These are phyloP conservation scores for Saccharomycopsis javanensis DNA, from an alignment of 805 yeast genomes.

Conservation along the genomic window DNA sequence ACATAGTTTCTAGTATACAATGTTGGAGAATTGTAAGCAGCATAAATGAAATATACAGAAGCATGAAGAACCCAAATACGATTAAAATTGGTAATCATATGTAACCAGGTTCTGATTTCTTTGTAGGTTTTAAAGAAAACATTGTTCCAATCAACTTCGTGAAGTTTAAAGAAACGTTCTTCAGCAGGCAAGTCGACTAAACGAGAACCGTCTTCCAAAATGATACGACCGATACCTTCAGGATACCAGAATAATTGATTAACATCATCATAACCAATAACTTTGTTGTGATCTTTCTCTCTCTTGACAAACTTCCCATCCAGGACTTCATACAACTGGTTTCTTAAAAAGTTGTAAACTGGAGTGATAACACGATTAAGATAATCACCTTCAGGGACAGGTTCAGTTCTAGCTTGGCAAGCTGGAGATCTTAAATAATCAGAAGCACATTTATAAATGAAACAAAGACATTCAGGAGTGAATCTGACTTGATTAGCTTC, in stretches of 20 bases:
- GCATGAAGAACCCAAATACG: slow-evolving; percentile 97
- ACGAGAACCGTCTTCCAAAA: slow-evolving; percentile 85
- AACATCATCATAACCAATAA: slow-evolving; percentile 93
- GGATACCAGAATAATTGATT: slow-evolving; percentile 99
- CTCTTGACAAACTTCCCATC: slow-evolving; percentile 51
- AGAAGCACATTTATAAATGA: slow-evolving; percentile 87
- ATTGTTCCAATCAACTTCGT: slow-evolving; percentile 85
- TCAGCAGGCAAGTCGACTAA: slow-evolving; percentile 81
- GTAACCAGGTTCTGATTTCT: slow-evolving; percentile 97
- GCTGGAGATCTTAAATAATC: slow-evolving; percentile 85
- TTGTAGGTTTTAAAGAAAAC: slow-evolving; percentile 93
- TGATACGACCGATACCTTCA: slow-evolving; percentile 91
- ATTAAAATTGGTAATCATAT: slow-evolving; percentile 86
- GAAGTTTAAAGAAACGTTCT: slow-evolving; percentile 82
- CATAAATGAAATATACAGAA: slow-evolving; percentile 88
- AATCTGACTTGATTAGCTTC: slow-evolving; percentile 80
- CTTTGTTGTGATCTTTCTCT: slow-evolving; percentile 57
- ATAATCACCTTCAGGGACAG: slow-evolving; percentile 58
- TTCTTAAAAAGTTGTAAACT: slow-evolving; percentile 55
- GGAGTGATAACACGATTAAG: slow-evolving; percentile 91
- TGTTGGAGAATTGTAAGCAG: slow-evolving; percentile 86
- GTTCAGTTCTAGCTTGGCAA: slow-evolving; percentile 66
- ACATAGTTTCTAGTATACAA: slow-evolving; percentile 79
- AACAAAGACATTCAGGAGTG: slow-evolving; percentile 82
- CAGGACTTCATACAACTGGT: slow-evolving; percentile 51